Conservation (phyloP, 2,329 filamentous ascomycete species). For the Macrophomina tecta region DNA sequence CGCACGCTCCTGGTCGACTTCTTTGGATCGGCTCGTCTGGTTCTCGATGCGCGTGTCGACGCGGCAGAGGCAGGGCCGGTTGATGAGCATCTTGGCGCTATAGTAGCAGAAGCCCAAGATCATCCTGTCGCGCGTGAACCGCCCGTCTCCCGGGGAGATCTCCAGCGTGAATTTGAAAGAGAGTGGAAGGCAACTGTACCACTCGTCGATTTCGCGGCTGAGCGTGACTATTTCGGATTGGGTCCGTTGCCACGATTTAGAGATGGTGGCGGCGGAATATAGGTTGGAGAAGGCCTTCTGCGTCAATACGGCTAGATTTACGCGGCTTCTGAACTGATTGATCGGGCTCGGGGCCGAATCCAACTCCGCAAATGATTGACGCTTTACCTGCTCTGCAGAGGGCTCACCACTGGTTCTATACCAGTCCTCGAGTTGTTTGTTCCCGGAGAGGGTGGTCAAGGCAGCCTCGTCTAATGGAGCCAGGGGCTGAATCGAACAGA, state of each 20-base stretch:
- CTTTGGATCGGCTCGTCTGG: conserved; percentile 38
- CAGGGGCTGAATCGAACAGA: conserved; percentile 42
- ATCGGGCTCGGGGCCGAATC: background rate
- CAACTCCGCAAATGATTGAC: background rate
- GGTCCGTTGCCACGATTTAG: conserved; percentile 42
- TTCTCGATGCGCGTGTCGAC: conserved; percentile 40
- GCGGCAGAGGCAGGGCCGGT: conserved; percentile 47
- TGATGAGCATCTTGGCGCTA: conserved; percentile 45
- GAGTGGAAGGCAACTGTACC: conserved; percentile 39
- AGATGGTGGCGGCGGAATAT: conserved; percentile 40
- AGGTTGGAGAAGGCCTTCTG: conserved; percentile 39
- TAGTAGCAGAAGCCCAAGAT: conserved; percentile 43
- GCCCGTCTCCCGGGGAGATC: background rate
- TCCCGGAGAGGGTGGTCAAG: background rate
- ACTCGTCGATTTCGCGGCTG: conserved; percentile 40
- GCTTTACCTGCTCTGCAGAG: too few relatives aligned
- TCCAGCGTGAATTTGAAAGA: conserved; percentile 37
- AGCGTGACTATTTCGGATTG: conserved; percentile 40
- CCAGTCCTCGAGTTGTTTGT: background rate
- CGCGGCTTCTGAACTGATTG: conserved; percentile 29
- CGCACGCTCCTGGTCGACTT: conserved; percentile 42
- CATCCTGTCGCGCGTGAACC: conserved; percentile 37
- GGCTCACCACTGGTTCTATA: background rate
- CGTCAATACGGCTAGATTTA: conserved; percentile 39
- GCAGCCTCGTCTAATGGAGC: conserved; percentile 36